Evolutionary conservation across 106 monocot genomes (phyloP), one percentile per base, ranked within the genome.

Genomic region (Apostasia ramifera): DNA sequence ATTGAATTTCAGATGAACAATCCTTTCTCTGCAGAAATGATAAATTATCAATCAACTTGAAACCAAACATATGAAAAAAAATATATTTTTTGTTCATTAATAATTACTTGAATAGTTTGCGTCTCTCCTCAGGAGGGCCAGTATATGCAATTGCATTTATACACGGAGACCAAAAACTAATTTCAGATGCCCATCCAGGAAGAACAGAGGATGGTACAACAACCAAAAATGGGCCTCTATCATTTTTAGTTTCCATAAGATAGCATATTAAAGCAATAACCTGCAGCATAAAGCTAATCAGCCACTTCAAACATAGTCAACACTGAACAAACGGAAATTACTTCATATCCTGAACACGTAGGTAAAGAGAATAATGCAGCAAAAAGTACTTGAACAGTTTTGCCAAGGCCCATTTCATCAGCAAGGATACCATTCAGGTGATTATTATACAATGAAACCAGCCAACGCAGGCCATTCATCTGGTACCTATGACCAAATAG

Each of bases 391-490:
- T 98, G 98, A 45, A 98, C 98, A 65, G 98, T 98, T 90, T 98
- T 98, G 7, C 98, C 98, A 79, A 98, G 93, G 70, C 98, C 98
- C 98, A 98, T 98, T 83, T 98, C 98, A 90, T 98, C 98, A 44
- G 98, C 98, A 71, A 98, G 87, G 68, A 98, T 98, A 53, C 98
- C 98, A 81, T 98, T 98, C 73, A 98, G 78, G 69, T 98, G 86
- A 70, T 98, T 98, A 61, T 98, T 98, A 74, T 98, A 98, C 63
- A 98, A 71, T 44, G 98, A 98, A 63, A 93, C 98, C 81, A 98
- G 73, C 98, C 98, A 98, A 42, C 93, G 80, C 66, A 98, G 71
- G 46, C 98, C 98, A 79, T 98, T 92, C 90, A 98, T 83, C 81
- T 98, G 98, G 69, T 98, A 98, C 74, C 98, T 98, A 49, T 53